Evolutionary conservation across 2,329 filamentous ascomycete species (phyloP).

Genomic region (Aspergillus sp.): DNA sequence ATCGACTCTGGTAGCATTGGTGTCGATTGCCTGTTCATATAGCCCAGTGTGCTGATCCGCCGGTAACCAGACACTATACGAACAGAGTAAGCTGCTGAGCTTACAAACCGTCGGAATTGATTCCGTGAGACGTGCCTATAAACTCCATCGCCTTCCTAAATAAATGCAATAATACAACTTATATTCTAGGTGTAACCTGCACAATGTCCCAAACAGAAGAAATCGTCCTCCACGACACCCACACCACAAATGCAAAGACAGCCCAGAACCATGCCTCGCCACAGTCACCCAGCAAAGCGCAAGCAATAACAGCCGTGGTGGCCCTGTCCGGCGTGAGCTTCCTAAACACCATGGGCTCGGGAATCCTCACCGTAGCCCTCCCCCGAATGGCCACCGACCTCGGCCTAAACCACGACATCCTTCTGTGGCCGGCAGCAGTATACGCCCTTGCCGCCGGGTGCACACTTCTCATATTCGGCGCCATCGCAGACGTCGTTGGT

Average conservation of each 20-base stretch:
- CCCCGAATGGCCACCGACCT: slow-evolving; percentile 29
- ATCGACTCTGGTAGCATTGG: too few relatives aligned
- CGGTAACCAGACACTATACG: too few relatives aligned
- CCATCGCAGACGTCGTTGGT: slow-evolving; percentile 54
- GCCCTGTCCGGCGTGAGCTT: slow-evolving; percentile 30
- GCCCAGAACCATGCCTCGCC: not conserved
- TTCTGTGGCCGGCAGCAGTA: slow-evolving; percentile 12
- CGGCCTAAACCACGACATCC: slow-evolving; percentile 20
- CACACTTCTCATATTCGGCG: slow-evolving; percentile 49
- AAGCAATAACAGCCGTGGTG: slow-evolving; percentile 21
- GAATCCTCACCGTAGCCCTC: slow-evolving; percentile 28
- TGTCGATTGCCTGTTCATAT: too few relatives aligned
- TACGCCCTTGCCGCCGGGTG: slow-evolving; percentile 32
- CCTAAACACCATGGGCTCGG: slow-evolving; percentile 31
- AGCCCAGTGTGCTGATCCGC: too few relatives aligned
- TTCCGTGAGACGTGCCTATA: not conserved
- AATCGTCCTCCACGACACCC: not conserved
- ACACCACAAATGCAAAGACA: not conserved
- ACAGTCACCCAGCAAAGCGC: not conserved
- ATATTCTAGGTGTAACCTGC: not conserved
- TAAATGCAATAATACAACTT: not conserved
- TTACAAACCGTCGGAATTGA: not conserved
- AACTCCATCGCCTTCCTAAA: not conserved
- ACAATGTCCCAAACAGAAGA: not conserved
- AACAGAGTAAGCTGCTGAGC: too few relatives aligned